phyloP scores from a whole-genome alignment of 495 filamentous ascomycete genomes.

The Lindgomyces ingoldianus region DNA sequence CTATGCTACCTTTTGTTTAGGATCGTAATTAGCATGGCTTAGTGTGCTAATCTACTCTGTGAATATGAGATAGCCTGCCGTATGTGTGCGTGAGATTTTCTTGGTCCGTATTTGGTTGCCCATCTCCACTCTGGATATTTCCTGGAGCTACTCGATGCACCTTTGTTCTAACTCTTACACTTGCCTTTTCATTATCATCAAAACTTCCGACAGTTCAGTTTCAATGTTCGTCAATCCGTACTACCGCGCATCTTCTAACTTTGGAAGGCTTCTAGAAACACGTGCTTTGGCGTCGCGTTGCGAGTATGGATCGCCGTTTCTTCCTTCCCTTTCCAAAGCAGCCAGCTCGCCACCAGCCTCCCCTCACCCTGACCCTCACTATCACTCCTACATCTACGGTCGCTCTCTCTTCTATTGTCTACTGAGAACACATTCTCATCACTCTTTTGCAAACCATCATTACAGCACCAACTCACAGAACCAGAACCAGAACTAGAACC shows the following conservation, averaged over 20 bases:
- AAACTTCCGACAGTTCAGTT: no score
- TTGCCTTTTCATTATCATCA: no score
- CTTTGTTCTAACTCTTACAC: no score
- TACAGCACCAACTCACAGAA: no score
- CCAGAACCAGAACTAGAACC: not conserved
- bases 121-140: not conserved
- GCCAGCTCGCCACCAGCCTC: no score
- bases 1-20: constrained; percentile 1
- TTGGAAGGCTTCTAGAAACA: no score
- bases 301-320: not conserved
- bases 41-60: constrained; percentile 6
- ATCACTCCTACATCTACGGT: not conserved
- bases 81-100: not conserved
- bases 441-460: not conserved
- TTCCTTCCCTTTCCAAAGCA: constrained; percentile 1
- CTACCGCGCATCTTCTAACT: no score
- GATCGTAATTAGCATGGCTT: constrained; percentile 16
- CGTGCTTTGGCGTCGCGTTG: constrained; percentile 10
- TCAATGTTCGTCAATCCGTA: not conserved
- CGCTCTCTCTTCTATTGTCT: not conserved
- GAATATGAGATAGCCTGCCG: not conserved
- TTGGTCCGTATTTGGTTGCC: not conserved
- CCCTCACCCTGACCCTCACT: no score
- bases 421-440: not conserved
- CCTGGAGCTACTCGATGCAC: not conserved